Conservation (phyloP, 352 stramenopile genomes). For the Phytophthora boehmeriae region DNA sequence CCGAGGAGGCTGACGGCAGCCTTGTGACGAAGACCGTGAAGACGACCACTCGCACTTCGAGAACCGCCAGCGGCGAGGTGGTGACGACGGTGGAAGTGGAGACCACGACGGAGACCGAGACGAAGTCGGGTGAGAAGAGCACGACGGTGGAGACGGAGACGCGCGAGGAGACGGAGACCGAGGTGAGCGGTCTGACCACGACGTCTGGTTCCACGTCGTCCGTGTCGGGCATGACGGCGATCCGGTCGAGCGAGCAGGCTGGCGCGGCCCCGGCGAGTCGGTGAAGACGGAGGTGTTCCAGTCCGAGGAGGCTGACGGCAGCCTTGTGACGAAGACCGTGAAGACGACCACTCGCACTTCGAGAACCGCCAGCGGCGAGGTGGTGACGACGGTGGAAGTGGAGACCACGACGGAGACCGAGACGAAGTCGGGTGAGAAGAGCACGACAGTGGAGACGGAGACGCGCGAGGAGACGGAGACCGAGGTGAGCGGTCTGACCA, state of each 20-base stretch:
- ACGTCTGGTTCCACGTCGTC: slow-evolving; percentile 8
- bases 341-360: not conserved
- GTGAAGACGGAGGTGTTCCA: slow-evolving; percentile 1
- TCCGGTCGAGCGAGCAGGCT: not conserved
- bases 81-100: slow-evolving; percentile 14
- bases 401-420: not conserved
- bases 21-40: slow-evolving; percentile 13
- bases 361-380: not conserved
- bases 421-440: slow-evolving; percentile 1
- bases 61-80: slow-evolving; percentile 7
- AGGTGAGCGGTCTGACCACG: slow-evolving; percentile 9
- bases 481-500: not conserved
- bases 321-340: not conserved
- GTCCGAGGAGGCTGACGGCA: not conserved
- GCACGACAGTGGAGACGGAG: not conserved
- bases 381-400: not conserved
- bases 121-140: slow-evolving; percentile 14
- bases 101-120: slow-evolving; percentile 24
- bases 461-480: not conserved
- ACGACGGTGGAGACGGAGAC: slow-evolving; percentile 23
- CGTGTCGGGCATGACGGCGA: slow-evolving; percentile 14
- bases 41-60: slow-evolving; percentile 21
- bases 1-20: slow-evolving; percentile 4
- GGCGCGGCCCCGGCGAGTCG: not conserved
- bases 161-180: slow-evolving; percentile 23